Evolutionary conservation across 306 rosid genomes (phyloP).

Genomic region (Erythrophleum fordii): DNA sequence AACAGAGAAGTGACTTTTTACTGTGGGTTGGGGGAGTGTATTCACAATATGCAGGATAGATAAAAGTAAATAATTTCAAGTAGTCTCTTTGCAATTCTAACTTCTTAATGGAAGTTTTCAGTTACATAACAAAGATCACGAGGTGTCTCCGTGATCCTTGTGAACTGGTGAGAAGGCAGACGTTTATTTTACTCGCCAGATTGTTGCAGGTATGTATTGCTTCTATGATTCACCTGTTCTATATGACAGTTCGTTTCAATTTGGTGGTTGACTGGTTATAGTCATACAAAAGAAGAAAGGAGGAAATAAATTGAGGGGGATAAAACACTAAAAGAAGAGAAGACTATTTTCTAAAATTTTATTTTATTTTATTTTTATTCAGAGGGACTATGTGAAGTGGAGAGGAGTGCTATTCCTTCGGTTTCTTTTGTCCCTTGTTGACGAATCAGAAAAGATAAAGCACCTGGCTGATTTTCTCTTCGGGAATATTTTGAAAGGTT

Average conservation of each 20-base stretch:
- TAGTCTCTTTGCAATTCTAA: slow-evolving; percentile 39
- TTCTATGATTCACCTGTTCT: slow-evolving; percentile 19
- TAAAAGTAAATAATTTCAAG: neutral
- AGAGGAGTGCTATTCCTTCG: slow-evolving; percentile 94
- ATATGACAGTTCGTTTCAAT: slow-evolving; percentile 24
- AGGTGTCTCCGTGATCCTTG: slow-evolving; percentile 93
- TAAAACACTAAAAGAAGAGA: neutral
- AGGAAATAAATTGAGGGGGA: neutral
- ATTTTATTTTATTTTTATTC: slow-evolving; percentile 28
- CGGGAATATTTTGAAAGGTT: slow-evolving; percentile 91
- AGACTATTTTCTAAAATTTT: slow-evolving; percentile 19
- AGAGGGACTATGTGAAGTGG: slow-evolving; percentile 99
- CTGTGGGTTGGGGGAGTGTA: neutral
- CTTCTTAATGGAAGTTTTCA: slow-evolving; percentile 57
- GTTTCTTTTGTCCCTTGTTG: slow-evolving; percentile 94
- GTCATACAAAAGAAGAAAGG: slow-evolving; percentile 1
- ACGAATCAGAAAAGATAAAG: slow-evolving; percentile 87
- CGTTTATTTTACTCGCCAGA: slow-evolving; percentile 88
- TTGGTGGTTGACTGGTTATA: neutral
- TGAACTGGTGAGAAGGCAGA: slow-evolving; percentile 96
- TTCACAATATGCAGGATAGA: slow-evolving; percentile 11
- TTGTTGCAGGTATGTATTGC: slow-evolving; percentile 73
- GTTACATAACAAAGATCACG: slow-evolving; percentile 85
- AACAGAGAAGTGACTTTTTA: slow-evolving; percentile 18
- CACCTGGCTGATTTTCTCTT: slow-evolving; percentile 80